Evolutionary conservation across 2,329 filamentous ascomycete species (phyloP), one percentile per base, ranked within the genome.

Genomic region (Talaromyces sp.): DNA sequence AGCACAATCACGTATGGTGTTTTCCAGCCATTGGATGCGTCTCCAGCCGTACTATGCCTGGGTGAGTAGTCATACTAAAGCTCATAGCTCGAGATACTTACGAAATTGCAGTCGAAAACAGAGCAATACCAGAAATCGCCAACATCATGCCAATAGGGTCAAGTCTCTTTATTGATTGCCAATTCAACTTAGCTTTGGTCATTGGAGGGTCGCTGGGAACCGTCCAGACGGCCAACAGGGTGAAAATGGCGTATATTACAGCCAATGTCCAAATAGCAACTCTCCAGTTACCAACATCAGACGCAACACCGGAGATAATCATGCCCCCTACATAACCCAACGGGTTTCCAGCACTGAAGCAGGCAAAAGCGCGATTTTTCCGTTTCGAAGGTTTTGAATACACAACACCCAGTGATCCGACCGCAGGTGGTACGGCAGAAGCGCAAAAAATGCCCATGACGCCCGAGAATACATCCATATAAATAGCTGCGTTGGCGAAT

Each of bases 301-400:
- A 84, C 0, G 85, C 86, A 13, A 90, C 76, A 1, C 88, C 88
- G 9, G 85, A 85, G 2, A 88, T 80, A 3, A 91, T 84, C 41
- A 84, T 84, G 0, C 84, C 84, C 14, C 83, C 81, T 0, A 85
- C 83, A 65, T 85, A 86, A 0, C 84, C 85, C 2, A 87, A 72
- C 0, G 85, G 84, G 62, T 86, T 87, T 0, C 50, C 50, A 0
- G 84, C 83, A 37, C 78, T 82, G 70, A 89, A 89, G 68, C 85
- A 87, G 0, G 86, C 87, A 72, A 89, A 89, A 0, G 84, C 87
- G 67, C 81, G 78, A 68, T 90, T 90, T 78, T 89, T 89, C 16
- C 87, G 77, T 65, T 81, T 81, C 11, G 81, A 83, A 0, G 88
- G 88, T 69, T 80, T 80, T 16, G 82, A 80, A 68, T 91, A 91